These are phyloP conservation scores for Chytriomyces confervae DNA, from an alignment of 192 early-diverging fungal species.

Conservation along the genomic window DNA sequence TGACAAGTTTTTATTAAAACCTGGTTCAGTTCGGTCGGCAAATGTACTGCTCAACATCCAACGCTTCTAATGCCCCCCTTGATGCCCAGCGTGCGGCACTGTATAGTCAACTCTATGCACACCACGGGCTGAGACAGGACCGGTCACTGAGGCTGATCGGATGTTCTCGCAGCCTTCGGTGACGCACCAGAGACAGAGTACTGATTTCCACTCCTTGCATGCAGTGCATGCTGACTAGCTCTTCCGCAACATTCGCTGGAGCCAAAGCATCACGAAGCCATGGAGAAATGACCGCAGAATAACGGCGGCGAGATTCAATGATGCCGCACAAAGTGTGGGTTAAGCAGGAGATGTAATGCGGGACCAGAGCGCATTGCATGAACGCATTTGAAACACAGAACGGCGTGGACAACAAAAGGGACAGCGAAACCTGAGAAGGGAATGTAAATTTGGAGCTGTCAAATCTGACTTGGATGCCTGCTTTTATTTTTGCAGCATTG, in stretches of 20 bases:
- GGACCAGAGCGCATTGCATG: too few species aligned
- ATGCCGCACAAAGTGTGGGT: too few species aligned
- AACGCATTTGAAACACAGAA: neutral
- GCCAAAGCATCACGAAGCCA: constrained; percentile 1
- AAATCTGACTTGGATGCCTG: too few species aligned
- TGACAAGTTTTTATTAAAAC: neutral
- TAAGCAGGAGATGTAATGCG: too few species aligned
- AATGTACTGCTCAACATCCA: too few species aligned
- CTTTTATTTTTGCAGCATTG: neutral
- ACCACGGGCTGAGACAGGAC: neutral
- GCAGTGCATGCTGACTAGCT: neutral
- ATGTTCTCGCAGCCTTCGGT: constrained; percentile 5
- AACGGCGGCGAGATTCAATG: too few species aligned
- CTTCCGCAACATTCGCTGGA: neutral
- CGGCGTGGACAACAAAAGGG: neutral
- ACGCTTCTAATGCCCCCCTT: too few species aligned
- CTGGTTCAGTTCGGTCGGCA: neutral
- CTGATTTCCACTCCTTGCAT: neutral
- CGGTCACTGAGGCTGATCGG: constrained; percentile 15
- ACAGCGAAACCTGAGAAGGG: neutral
- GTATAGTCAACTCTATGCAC: constrained; percentile 11
- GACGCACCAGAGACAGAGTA: constrained; percentile 7
- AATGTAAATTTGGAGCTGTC: neutral
- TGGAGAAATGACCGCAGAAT: neutral
- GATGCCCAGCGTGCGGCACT: too few species aligned